Evolutionary conservation across 106 monocot genomes (phyloP).

Genomic region (Allium fistulosum): DNA sequence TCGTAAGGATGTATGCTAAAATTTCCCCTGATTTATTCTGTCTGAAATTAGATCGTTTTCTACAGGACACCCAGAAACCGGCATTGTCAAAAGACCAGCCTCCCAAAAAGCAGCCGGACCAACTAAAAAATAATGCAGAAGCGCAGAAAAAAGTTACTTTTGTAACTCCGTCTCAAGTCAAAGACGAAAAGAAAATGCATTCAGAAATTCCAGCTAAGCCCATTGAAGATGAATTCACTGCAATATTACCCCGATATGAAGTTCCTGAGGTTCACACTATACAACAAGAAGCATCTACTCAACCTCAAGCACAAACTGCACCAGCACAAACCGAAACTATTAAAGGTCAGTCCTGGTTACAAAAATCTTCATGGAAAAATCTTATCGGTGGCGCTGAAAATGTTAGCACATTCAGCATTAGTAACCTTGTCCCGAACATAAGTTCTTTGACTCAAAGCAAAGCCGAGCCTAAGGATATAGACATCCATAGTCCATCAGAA

Average conservation of each 20-base stretch:
- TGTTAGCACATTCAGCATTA: constrained; percentile 44
- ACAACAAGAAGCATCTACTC: constrained; percentile 1
- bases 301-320: constrained; percentile 5
- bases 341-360: constrained; percentile 50
- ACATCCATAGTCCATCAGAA: not conserved
- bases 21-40: too few relatives aligned
- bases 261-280: constrained; percentile 3
- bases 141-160: constrained; percentile 26
- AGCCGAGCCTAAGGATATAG: not conserved
- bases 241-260: not conserved
- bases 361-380: constrained; percentile 90
- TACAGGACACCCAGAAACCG: too few relatives aligned
- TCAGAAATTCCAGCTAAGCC: not conserved
- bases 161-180: constrained; percentile 13
- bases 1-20: too few relatives aligned
- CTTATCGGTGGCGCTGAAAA: constrained; percentile 40
- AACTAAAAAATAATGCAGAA: constrained; percentile 9
- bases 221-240: constrained; percentile 15
- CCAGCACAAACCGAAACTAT: not conserved
- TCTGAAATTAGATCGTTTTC: too few relatives aligned
- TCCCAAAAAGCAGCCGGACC: constrained; percentile 1
- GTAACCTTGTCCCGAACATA: constrained; percentile 27
- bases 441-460: constrained; percentile 4
- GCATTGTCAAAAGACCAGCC: not conserved
- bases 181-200: constrained; percentile 8